These are phyloP conservation scores for Mucor mucedo DNA, from an alignment of 371 early-diverging fungal species.

Conservation along the genomic window DNA sequence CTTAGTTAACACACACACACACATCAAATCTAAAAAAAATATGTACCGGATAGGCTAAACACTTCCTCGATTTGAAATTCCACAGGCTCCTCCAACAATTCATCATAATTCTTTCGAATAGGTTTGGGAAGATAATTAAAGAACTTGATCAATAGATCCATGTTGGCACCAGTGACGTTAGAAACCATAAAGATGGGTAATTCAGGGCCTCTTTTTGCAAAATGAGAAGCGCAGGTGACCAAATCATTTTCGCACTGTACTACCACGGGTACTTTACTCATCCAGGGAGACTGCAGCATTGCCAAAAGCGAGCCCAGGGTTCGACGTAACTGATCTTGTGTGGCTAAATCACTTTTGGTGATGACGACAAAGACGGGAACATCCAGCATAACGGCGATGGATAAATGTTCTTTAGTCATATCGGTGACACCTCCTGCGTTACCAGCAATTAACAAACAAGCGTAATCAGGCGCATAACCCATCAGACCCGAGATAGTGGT, in stretches of 20 bases:
- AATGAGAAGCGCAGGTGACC: slow-evolving; percentile 67
- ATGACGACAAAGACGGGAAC: slow-evolving; percentile 89
- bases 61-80: slow-evolving; percentile 90
- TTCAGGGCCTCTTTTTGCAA: slow-evolving; percentile 60
- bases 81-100: slow-evolving; percentile 58
- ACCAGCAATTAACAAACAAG: slow-evolving; percentile 86
- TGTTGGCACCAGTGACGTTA: slow-evolving; percentile 87
- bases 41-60: slow-evolving; percentile 81
- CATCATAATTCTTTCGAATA: slow-evolving; percentile 34
- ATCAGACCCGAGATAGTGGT: slow-evolving; percentile 92
- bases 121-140: slow-evolving; percentile 73
- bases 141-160: slow-evolving; percentile 74
- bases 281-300: slow-evolving; percentile 74
- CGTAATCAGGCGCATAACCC: slow-evolving; percentile 88
- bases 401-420: slow-evolving; percentile 92
- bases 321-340: slow-evolving; percentile 78
- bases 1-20: background rate
- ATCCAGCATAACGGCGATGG: slow-evolving; percentile 78
- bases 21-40: slow-evolving; percentile 4
- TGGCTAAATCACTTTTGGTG: slow-evolving; percentile 90
- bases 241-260: slow-evolving; percentile 75
- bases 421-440: slow-evolving; percentile 73
- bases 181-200: slow-evolving; percentile 87
- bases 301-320: slow-evolving; percentile 51
- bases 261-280: slow-evolving; percentile 83